Evolutionary conservation across 2,329 filamentous ascomycete species (phyloP), one percentile per base, ranked within the genome.

Genomic region (Pseudopithomyces chartarum): DNA sequence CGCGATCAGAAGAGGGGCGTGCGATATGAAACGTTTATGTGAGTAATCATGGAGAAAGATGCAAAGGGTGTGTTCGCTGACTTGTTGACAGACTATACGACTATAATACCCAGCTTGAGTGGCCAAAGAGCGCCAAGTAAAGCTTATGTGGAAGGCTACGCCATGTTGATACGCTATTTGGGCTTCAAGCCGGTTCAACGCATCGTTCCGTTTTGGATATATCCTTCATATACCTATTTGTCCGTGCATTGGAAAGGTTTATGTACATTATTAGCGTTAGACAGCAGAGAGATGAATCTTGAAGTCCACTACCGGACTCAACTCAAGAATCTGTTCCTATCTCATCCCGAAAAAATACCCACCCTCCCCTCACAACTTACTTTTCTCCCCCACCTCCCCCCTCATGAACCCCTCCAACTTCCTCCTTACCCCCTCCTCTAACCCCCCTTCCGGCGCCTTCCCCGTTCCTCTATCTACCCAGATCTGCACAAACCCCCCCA

Each of bases 401-500:
- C 39, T 22, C 47, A 50, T 50, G 2, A 50, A 22, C 47, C 29
- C 47, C 22, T 20, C 34, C 22, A 50, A 20, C 34, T 40, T 50
- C 22, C 26, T 7, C 34, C 47, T 17, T 15, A 50, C 47, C 1
- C 75, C 63, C 32, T 54, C 66, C 19, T 58, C 63, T 13, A 82
- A 62, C 6, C 76, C 82, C 26, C 65, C 67, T 71, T 77, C 86
- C 69, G 92, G 76, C 49, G 76, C 90, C 58, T 87, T 84, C 62
- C 88, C 86, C 15, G 85, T 89, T 36, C 83, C 82, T 50, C 90
- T 83, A 57, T 93, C 86, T n/a, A 96, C 90, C 78, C 94, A 96
- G 11, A 97, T 91, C 73, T 97, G 93, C 13, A 92, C 84, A 70
- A 95, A 92, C 65, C 90, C 89, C 1, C 92, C 92, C 0, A 97